Evolutionary conservation across 1,284 basidiomycete species (phyloP).

Genomic region (Cutaneotrichosporon mucoides): DNA sequence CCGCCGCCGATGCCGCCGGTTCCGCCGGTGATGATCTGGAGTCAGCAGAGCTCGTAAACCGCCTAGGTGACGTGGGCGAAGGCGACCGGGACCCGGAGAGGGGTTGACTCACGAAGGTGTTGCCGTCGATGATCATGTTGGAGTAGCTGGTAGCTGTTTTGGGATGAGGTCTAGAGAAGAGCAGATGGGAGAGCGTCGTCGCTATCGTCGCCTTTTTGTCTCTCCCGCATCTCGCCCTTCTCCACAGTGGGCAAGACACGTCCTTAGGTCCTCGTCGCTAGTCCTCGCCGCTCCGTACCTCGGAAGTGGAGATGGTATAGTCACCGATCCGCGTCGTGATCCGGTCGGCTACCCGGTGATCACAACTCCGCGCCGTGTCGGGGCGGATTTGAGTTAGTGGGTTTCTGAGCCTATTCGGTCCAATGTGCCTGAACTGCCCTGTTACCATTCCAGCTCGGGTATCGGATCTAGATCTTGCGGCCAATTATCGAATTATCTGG

Average conservation of each 20-base stretch:
- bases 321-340: not conserved
- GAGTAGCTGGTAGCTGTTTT: not conserved
- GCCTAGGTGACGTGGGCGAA: no score
- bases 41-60: not conserved
- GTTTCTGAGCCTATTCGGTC: no score
- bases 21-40: constrained; percentile 32
- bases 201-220: no score
- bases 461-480: no score
- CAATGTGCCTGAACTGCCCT: no score
- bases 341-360: not conserved
- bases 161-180: not conserved
- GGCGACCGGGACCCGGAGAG: no score
- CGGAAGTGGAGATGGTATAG: not conserved
- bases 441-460: no score
- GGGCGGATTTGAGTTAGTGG: not conserved
- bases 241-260: no score
- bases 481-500: no score
- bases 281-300: not conserved
- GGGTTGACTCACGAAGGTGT: constrained; percentile 31
- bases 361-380: not conserved
- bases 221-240: no score
- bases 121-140: constrained; percentile 36
- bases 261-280: no score
- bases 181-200: no score
- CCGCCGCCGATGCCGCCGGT: constrained; percentile 36